Evolutionary conservation across 345 rosid genomes (phyloP), one percentile per base, ranked within the genome.

Genomic region (Camelina hispida): DNA sequence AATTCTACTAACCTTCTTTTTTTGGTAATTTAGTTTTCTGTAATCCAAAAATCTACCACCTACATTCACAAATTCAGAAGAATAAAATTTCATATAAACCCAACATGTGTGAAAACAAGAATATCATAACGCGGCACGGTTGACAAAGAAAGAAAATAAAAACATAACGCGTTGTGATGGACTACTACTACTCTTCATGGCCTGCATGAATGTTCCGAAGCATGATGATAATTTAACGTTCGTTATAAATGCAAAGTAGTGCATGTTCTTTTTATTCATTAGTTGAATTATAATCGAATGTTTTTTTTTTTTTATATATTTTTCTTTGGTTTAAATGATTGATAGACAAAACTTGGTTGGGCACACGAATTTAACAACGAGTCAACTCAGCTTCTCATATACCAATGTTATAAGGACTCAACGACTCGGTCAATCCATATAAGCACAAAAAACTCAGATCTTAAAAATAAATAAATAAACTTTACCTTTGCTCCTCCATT

Each of bases 371-470:
- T 46, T 25, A 28, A 4, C 57, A 17, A 71, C 81, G 76, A 71
- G 81, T 77, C 77, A 71, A 77, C 80, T 77, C 76, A 64, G 44
- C 67, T 76, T 76, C 71, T 42, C 4, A n/a, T 10, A 16, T 28
- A 28, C 3, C 22, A 23, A 20, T 57, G 50, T 15, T 30, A 28
- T 30, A 62, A 64, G 25, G 25, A 74, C 72, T 52, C 79, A 62
- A 28, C 34, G 76, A 77, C 80, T 71, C 72, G 28, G 54, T 71
- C 76, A 71, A 64, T 64, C 53, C 7, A 53, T 8, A 7, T 17
- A 40, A 17, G 13, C 76, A 38, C 42, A 44, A 76, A 76, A 38
- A 64, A 22, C 66, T 71, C 76, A 48, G 55, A 70, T 47, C 76
- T 69, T 69, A 37, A 9, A 38, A 1, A 3, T 22, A 7, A 46